These are phyloP conservation scores for Podila epicladia DNA, from an alignment of 192 early-diverging fungal genomes.

Conservation along the genomic window DNA sequence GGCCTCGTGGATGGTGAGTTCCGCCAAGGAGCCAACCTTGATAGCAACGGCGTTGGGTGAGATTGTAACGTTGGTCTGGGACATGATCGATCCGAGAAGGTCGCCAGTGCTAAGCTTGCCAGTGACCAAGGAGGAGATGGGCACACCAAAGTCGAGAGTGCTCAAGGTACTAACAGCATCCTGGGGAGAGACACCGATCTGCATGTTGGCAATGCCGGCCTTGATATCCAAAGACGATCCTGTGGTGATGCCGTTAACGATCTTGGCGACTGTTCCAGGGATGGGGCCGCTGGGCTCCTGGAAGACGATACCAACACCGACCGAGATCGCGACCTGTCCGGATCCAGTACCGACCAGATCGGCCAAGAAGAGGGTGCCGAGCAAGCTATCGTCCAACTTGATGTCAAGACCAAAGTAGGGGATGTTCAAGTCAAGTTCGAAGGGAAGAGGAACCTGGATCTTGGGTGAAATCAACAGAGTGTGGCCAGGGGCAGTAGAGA, in stretches of 20 bases:
- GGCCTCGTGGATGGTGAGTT: conserved; percentile 42
- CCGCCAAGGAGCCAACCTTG: conserved; percentile 35
- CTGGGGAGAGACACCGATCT: conserved; percentile 34
- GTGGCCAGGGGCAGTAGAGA: conserved; percentile 44
- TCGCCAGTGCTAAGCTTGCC: conserved; percentile 17
- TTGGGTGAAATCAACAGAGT: conserved; percentile 40
- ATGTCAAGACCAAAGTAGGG: conserved; percentile 45
- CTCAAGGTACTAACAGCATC: conserved; percentile 44
- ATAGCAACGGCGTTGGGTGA: conserved; percentile 19
- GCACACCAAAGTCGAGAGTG: conserved; percentile 12
- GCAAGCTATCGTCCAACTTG: conserved; percentile 30
- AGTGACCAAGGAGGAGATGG: conserved; percentile 25
- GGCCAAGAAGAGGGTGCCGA: conserved; percentile 34
- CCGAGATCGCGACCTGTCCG: conserved; percentile 35
- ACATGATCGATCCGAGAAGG: conserved; percentile 10
- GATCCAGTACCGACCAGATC: conserved; percentile 36
- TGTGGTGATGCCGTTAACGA: conserved; percentile 32
- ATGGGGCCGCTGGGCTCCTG: conserved; percentile 30
- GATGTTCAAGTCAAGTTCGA: conserved; percentile 41
- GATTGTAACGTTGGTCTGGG: conserved; percentile 30
- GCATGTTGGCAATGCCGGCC: conserved; percentile 35
- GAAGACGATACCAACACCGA: conserved; percentile 45
- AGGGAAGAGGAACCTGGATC: conserved; percentile 35
- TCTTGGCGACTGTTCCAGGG: conserved; percentile 30
- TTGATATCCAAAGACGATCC: conserved; percentile 24